Evolutionary conservation across 1,139 yeast species (phyloP).

Genomic region (Protomyces inouyei): DNA sequence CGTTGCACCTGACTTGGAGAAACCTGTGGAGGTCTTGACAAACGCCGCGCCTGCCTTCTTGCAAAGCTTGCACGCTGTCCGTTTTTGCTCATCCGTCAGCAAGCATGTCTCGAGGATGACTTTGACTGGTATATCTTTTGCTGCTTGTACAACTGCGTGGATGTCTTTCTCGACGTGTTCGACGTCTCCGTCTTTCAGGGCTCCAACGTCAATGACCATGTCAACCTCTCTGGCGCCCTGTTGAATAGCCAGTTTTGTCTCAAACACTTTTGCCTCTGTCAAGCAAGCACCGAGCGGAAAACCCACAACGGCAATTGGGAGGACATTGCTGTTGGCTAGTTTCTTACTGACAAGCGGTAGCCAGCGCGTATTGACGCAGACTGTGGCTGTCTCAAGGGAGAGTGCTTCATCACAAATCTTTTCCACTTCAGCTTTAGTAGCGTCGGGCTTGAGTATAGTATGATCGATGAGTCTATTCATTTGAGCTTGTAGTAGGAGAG

Average conservation of each 20-base stretch:
- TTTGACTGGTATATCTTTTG: not conserved
- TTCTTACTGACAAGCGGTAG: not conserved
- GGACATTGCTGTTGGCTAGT: not conserved
- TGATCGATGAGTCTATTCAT: not conserved
- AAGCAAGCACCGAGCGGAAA: conserved; percentile 4
- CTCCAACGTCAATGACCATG: conserved; percentile 2
- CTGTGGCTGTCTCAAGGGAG: not conserved
- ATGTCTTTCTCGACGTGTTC: not conserved
- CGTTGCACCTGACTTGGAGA: not conserved
- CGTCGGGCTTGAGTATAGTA: not conserved
- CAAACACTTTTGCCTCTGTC: not conserved
- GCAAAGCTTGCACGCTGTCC: not conserved
- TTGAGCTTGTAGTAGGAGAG: not conserved
- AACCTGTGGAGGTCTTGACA: conserved; percentile 4
- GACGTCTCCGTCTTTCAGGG: not conserved
- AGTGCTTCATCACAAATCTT: not conserved
- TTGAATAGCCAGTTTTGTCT: not conserved
- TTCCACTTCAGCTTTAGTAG: not conserved
- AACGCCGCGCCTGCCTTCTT: not conserved
- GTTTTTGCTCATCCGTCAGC: not conserved
- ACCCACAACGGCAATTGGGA: not conserved
- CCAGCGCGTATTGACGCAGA: conserved; percentile 2
- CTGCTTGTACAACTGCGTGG: not conserved
- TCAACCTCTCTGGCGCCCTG: not conserved
- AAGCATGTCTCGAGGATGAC: conserved; percentile 1